Evolutionary conservation across 495 filamentous ascomycete genomes (phyloP).

Genomic region (Aspergillus hancockii): DNA sequence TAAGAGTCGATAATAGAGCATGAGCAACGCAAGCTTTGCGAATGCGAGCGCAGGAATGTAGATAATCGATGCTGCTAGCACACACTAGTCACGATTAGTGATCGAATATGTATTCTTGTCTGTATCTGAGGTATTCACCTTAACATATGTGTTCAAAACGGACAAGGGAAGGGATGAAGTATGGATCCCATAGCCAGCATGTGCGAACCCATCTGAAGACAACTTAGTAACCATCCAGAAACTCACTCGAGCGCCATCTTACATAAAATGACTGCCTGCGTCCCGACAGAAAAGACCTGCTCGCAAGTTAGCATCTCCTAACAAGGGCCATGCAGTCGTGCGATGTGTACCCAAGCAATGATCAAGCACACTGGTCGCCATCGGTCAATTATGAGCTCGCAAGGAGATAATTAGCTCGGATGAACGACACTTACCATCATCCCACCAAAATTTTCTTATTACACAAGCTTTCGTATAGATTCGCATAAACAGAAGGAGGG

Average conservation of each 20-base stretch:
- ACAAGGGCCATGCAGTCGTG: neutral
- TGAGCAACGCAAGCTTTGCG: slow-evolving; percentile 32
- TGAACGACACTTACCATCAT: slow-evolving; percentile 24
- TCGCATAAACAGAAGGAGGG: slow-evolving; percentile 17
- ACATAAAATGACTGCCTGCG: slow-evolving; percentile 27
- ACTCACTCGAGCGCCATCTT: slow-evolving; percentile 4
- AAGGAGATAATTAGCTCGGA: neutral
- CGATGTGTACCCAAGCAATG: slow-evolving; percentile 25
- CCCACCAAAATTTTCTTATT: slow-evolving; percentile 28
- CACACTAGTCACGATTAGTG: slow-evolving; percentile 12
- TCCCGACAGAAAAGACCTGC: slow-evolving; percentile 25
- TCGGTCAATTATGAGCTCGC: neutral
- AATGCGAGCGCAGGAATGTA: slow-evolving; percentile 38
- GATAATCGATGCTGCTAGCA: slow-evolving; percentile 28
- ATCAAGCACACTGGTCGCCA: slow-evolving; percentile 23
- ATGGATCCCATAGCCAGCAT: slow-evolving; percentile 20
- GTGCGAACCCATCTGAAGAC: slow-evolving; percentile 8
- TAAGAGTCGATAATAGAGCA: slow-evolving; percentile 34
- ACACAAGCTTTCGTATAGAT: slow-evolving; percentile 24
- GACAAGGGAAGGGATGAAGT: slow-evolving; percentile 13
- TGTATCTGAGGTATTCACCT: slow-evolving; percentile 1
- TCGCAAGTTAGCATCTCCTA: neutral
- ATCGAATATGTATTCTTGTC: neutral
- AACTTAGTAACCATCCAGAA: neutral
- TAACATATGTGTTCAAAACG: slow-evolving; percentile 2